Conservation (phyloP, 1,139 yeast species). For the Pneumocystis murina region DNA sequence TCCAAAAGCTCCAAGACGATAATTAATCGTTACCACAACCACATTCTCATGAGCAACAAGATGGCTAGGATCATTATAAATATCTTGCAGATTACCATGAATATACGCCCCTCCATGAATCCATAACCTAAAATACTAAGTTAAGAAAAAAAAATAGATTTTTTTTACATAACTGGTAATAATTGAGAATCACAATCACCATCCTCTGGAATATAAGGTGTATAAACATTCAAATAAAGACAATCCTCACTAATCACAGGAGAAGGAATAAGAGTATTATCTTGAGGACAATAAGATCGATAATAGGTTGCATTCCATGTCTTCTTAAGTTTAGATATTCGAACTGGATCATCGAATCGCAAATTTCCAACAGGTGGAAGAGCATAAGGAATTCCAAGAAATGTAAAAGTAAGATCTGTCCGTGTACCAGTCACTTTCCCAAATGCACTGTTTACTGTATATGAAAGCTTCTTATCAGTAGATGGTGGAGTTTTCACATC, state of each 20-base stretch:
- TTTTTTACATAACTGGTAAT: not conserved
- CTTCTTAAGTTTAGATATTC: slow-evolving; percentile 1
- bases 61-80: slow-evolving; percentile 15
- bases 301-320: slow-evolving; percentile 8
- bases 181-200: not conserved
- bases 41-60: slow-evolving; percentile 14
- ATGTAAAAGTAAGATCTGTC: not conserved
- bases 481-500: no score
- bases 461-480: not conserved
- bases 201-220: not conserved
- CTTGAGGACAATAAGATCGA: slow-evolving; percentile 10
- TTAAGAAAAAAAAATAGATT: slow-evolving; percentile 6
- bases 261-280: slow-evolving; percentile 6
- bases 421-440: not conserved
- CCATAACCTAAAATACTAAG: slow-evolving; percentile 24
- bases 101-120: slow-evolving; percentile 27
- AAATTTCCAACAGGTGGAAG: slow-evolving; percentile 6
- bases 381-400: slow-evolving; percentile 7
- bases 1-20: slow-evolving; percentile 26
- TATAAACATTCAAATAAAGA: slow-evolving; percentile 2
- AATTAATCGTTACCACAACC: slow-evolving; percentile 19
- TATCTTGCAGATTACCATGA: slow-evolving; percentile 15
- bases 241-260: slow-evolving; percentile 18
- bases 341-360: slow-evolving; percentile 3
- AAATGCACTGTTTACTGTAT: slow-evolving; percentile 1